phyloP scores from a whole-genome alignment of 2,329 filamentous ascomycete species.

The Ophiostoma sp. region DNA sequence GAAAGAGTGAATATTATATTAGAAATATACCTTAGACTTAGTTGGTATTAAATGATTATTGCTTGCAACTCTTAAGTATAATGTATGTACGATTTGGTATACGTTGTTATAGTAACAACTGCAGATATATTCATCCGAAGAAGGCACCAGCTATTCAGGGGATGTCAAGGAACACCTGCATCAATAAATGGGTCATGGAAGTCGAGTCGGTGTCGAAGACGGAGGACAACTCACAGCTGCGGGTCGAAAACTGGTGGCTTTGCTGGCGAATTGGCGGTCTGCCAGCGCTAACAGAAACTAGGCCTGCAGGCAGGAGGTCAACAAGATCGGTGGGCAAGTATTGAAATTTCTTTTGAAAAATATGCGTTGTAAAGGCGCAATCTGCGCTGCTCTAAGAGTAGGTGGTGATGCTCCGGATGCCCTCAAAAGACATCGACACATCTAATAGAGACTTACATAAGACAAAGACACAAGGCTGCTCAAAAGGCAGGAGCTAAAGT shows the following conservation, averaged over 20 bases:
- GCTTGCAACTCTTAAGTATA: too few relatives aligned
- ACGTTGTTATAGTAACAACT: neutral
- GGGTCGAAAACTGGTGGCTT: neutral
- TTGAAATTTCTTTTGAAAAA: neutral
- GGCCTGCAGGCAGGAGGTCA: neutral
- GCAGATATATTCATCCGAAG: neutral
- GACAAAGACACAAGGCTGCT: neutral
- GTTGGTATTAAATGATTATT: too few relatives aligned
- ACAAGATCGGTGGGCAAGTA: neutral
- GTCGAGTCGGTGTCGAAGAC: neutral
- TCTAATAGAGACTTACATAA: neutral
- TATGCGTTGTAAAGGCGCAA: neutral
- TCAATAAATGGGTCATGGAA: neutral
- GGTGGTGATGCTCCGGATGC: neutral
- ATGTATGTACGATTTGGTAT: too few relatives aligned
- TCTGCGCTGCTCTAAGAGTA: neutral
- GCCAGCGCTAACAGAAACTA: slow-evolving; percentile 2
- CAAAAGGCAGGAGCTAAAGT: neutral
- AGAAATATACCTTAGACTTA: too few relatives aligned
- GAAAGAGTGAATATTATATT: too few relatives aligned
- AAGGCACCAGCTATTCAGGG: neutral
- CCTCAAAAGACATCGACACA: neutral
- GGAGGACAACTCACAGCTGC: slow-evolving; percentile 12
- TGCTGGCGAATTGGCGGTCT: slow-evolving; percentile 14
- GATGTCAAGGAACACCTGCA: slow-evolving; percentile 3